phyloP scores from a whole-genome alignment of 495 filamentous ascomycete genomes.

The Hypoxylon crocopeplum region DNA sequence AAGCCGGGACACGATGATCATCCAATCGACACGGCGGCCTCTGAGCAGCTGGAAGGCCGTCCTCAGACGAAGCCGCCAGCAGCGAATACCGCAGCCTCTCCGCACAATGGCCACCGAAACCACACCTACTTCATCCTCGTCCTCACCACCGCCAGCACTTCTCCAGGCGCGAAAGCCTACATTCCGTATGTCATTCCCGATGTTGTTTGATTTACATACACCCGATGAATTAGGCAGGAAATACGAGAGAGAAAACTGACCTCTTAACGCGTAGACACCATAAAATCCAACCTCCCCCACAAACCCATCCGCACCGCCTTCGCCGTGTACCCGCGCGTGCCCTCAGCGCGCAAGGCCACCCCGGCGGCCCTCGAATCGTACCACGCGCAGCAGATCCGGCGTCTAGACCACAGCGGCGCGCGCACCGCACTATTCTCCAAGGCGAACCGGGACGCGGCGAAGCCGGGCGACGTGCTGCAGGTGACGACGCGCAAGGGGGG shows the following conservation, averaged over 20 bases:
- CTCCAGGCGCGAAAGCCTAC: neutral
- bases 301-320: slow-evolving; percentile 47
- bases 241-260: too few relatives aligned
- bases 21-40: slow-evolving; percentile 64
- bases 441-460: slow-evolving; percentile 73
- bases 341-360: slow-evolving; percentile 45
- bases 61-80: slow-evolving; percentile 52
- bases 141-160: slow-evolving; percentile 21
- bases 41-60: slow-evolving; percentile 71
- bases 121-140: slow-evolving; percentile 14
- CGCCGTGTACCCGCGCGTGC: slow-evolving; percentile 58
- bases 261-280: slow-evolving; percentile 38
- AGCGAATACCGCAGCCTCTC: slow-evolving; percentile 38
- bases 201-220: too few relatives aligned
- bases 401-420: slow-evolving; percentile 83
- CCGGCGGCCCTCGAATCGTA: slow-evolving; percentile 51
- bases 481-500: slow-evolving; percentile 75
- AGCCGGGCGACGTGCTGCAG: slow-evolving; percentile 87
- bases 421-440: slow-evolving; percentile 82
- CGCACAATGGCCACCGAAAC: slow-evolving; percentile 47
- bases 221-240: too few relatives aligned
- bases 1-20: slow-evolving; percentile 64
- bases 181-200: slow-evolving; percentile 24
- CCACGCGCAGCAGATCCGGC: slow-evolving; percentile 67
- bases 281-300: slow-evolving; percentile 33